These are phyloP conservation scores for Arthroderma sp. DNA, from an alignment of 2,329 filamentous ascomycete genomes.

Conservation along the genomic window DNA sequence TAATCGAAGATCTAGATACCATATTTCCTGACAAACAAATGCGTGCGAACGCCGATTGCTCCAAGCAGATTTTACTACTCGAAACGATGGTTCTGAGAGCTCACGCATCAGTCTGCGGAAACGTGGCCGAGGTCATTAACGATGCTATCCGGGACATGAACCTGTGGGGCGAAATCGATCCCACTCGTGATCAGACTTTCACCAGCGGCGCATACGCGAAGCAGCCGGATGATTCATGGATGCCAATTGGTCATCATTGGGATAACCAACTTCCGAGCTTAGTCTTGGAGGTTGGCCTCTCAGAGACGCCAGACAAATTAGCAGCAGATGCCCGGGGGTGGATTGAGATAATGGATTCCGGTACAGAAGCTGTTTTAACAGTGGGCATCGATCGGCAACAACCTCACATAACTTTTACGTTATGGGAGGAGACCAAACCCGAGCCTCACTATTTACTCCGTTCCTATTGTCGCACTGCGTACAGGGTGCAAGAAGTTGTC, in stretches of 20 bases:
- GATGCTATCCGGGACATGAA: too few species aligned
- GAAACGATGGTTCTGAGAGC: background rate
- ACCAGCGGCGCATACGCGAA: background rate
- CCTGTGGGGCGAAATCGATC: too few species aligned
- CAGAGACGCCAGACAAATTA: background rate
- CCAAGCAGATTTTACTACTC: background rate
- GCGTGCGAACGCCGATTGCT: background rate
- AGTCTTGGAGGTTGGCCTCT: background rate
- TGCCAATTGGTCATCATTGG: too few species aligned
- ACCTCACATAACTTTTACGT: background rate
- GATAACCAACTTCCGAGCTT: background rate
- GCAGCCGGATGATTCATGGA: background rate
- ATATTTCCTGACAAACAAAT: background rate
- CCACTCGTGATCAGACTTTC: too few species aligned
- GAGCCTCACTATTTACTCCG: background rate
- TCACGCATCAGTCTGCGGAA: background rate
- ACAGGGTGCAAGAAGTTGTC: background rate
- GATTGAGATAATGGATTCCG: background rate
- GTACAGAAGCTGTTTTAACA: background rate
- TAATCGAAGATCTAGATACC: background rate
- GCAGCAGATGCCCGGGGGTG: background rate
- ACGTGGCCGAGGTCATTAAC: too few species aligned
- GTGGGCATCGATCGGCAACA: background rate
- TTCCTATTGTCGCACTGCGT: background rate
- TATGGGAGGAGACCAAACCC: background rate